phyloP scores from a whole-genome alignment of 441 rosid genomes.

The Jatropha multifida region DNA sequence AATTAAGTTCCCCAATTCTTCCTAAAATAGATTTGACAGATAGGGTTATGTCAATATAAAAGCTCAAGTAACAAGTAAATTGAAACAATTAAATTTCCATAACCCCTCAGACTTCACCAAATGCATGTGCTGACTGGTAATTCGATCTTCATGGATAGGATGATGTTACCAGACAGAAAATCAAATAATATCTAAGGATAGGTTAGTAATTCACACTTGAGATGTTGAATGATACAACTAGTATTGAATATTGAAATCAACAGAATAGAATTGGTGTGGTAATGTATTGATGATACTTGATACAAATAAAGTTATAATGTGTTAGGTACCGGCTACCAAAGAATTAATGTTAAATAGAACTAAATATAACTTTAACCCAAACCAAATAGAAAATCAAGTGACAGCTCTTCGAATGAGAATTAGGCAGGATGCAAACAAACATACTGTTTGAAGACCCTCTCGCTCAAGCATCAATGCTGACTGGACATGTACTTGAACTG shows the following conservation, averaged over 20 bases:
- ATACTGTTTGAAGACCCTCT: conserved; percentile 97
- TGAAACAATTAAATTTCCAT: not conserved
- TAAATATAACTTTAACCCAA: not conserved
- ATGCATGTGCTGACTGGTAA: not conserved
- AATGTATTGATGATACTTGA: not conserved
- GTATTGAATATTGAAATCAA: not conserved
- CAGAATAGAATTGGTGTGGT: not conserved
- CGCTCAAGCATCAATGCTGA: conserved; percentile 95
- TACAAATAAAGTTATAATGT: not conserved
- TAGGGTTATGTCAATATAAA: not conserved
- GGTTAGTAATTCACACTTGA: not conserved
- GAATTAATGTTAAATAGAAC: conserved; percentile 4
- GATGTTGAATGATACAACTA: not conserved
- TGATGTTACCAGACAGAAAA: not conserved
- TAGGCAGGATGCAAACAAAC: conserved; percentile 23
- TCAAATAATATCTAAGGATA: not conserved
- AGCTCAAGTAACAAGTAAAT: not conserved
- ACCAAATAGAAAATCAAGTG: not conserved
- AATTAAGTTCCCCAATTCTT: conserved; percentile 5
- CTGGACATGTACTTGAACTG: conserved; percentile 83
- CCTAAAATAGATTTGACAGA: conserved; percentile 5
- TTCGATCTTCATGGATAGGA: conserved; percentile 7
- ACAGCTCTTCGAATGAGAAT: not conserved
- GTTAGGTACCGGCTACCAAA: not conserved
- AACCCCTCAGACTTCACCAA: not conserved